Percentiles rank a stretch among this genome's conserved stretches.
phyloP scores from a whole-genome alignment of 768 basidiomycete species.

The Tulasnella calospora region DNA sequence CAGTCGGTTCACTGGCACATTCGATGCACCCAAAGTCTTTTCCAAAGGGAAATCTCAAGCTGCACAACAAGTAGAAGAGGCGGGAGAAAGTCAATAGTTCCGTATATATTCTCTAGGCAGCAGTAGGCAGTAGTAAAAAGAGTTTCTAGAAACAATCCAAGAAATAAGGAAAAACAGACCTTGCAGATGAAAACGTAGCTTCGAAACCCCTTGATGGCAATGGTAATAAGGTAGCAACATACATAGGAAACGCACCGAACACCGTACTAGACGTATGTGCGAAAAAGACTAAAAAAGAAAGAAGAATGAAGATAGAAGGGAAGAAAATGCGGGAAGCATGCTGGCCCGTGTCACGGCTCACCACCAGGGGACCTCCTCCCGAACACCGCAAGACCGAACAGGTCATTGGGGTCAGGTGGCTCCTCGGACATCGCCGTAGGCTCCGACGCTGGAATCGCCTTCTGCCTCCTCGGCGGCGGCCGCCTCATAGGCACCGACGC shows the following conservation, averaged over 20 bases:
- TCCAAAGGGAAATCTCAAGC: background rate
- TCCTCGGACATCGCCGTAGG: background rate
- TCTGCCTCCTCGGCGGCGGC: conserved; percentile 1
- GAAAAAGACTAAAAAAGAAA: background rate
- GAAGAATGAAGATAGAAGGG: background rate
- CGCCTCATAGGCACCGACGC: background rate
- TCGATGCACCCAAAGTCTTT: background rate
- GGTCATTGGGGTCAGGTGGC: background rate
- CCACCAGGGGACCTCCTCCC: background rate
- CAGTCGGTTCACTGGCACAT: background rate
- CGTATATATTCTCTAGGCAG: background rate
- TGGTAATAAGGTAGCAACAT: conserved; percentile 1
- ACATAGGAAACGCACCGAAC: background rate
- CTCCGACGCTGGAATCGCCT: background rate
- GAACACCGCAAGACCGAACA: background rate
- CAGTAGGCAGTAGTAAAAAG: background rate
- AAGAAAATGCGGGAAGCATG: background rate
- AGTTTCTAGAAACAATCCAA: background rate
- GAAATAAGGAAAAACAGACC: background rate
- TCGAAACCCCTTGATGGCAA: background rate
- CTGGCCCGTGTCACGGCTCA: background rate
- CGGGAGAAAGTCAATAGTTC: background rate
- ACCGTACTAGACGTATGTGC: background rate
- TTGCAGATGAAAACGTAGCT: background rate
- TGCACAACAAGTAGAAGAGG: background rate